Base-by-base conservation (phyloP, 2,329 filamentous ascomycete species). In the Mycosphaerelloides madeirae region DNA sequence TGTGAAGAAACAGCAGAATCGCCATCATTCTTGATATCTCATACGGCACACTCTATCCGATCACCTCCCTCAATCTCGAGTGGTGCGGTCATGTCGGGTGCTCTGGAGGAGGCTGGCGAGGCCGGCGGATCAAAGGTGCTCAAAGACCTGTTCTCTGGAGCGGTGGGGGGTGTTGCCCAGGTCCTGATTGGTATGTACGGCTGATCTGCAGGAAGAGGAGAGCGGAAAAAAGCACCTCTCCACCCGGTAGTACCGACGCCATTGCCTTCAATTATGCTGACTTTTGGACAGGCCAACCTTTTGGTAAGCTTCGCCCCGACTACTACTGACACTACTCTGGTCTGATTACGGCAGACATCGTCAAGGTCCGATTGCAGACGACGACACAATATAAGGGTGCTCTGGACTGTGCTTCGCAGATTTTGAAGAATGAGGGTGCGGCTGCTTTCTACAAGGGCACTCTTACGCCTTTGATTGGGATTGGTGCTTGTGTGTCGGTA, bases 361-460 rank as follows among this genome's bases (percentile, higher is more conserved):
- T 98, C 73, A 98, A 98, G 73, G 93, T 98, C 60, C 87, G 93
- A 44, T 78, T 98, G 38, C 93, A 98, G 69, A 98, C 93, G 13
- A 85, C 85, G 42, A 82, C 78, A 16, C 79, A 87, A 57, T 95
- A 96, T 75, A 76, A 79, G 41, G 84, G 80, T 54, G 93, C 93
- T 41, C 69, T 94, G 36, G 77, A 87, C 59, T 87, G 87, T 55
- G 93, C 90, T 6, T 77, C 78, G 40, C 80, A 84, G 52, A 97
- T 98, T 71, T 87, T 87, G 70, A 82, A 80, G 60, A 84, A 87
- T 61, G 93, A 98, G 68, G 93, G 93, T 1, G 77, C 89, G 2
- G 71, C 86, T 11, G 93, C 93, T 45, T 98, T 98, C 75, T 98
- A 98, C 80, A 98, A 98, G 56, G 93, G 93, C 61, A 97, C 93